These are phyloP conservation scores for Trichophyton mentagrophytes DNA, from an alignment of 2,329 filamentous ascomycete species.

Conservation along the genomic window DNA sequence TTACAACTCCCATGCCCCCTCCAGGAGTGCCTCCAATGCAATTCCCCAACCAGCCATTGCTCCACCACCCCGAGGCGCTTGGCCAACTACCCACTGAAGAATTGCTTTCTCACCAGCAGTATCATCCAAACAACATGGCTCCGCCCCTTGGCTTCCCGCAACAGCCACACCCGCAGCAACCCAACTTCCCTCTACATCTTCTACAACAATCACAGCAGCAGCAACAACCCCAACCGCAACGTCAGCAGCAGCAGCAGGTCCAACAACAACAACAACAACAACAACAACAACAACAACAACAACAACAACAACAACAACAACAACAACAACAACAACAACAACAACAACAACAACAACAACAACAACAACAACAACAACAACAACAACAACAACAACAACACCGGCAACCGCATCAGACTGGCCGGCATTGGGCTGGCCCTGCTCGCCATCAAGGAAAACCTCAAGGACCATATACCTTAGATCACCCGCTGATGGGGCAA, in stretches of 20 bases:
- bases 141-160: conserved; percentile 26
- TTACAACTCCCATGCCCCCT: neutral
- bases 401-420: conserved; percentile 40
- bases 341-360: conserved; percentile 50
- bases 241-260: conserved; percentile 48
- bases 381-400: conserved; percentile 55
- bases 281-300: conserved; percentile 59
- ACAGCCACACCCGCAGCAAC: conserved; percentile 33
- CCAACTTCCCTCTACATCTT: conserved; percentile 6
- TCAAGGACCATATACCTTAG: conserved; percentile 24
- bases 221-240: conserved; percentile 33
- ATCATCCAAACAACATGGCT: conserved; percentile 23
- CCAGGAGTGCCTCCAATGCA: conserved; percentile 7
- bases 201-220: conserved; percentile 26
- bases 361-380: conserved; percentile 43
- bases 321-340: conserved; percentile 62
- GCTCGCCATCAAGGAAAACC: conserved; percentile 11
- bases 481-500: conserved; percentile 26
- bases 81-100: conserved; percentile 30
- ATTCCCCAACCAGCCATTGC: conserved; percentile 7
- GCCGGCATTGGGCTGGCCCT: conserved; percentile 24
- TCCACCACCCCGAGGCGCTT: conserved; percentile 7
- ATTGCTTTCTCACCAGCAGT: conserved; percentile 38
- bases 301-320: conserved; percentile 64
- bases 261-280: conserved; percentile 55